phyloP scores from a whole-genome alignment of 2,329 filamentous ascomycete genomes.

The Monosporascus sp. region DNA sequence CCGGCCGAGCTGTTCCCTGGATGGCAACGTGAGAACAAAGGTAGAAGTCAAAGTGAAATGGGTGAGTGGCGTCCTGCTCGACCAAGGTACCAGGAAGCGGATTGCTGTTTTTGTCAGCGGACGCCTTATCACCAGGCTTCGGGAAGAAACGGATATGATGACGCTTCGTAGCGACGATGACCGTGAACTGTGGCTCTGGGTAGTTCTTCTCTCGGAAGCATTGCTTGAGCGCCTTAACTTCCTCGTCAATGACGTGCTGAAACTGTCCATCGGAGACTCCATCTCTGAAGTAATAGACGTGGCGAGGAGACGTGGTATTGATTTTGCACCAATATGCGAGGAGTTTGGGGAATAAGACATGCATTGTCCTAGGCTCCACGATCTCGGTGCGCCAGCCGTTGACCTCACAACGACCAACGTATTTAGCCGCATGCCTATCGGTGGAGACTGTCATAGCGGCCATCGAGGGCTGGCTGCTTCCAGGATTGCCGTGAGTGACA shows the following conservation, averaged over 20 bases:
- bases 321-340: slow-evolving; percentile 58
- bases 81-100: slow-evolving; percentile 81
- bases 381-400: slow-evolving; percentile 83
- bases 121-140: slow-evolving; percentile 38
- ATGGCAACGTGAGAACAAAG: slow-evolving; percentile 64
- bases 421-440: slow-evolving; percentile 67
- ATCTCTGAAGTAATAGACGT: slow-evolving; percentile 89
- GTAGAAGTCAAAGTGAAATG: slow-evolving; percentile 85
- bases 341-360: slow-evolving; percentile 60
- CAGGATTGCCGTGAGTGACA: slow-evolving; percentile 77
- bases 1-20: slow-evolving; percentile 88
- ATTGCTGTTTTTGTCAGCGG: slow-evolving; percentile 71
- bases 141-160: slow-evolving; percentile 95
- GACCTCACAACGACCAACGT: slow-evolving; percentile 72
- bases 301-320: slow-evolving; percentile 54
- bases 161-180: slow-evolving; percentile 86
- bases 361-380: slow-evolving; percentile 61
- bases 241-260: slow-evolving; percentile 69
- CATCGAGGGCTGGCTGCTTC: slow-evolving; percentile 64
- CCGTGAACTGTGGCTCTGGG: slow-evolving; percentile 63
- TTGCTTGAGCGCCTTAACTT: slow-evolving; percentile 66
- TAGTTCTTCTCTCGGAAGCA: slow-evolving; percentile 40
- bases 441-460: slow-evolving; percentile 82
- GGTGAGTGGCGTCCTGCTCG: slow-evolving; percentile 84
- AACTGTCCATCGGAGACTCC: slow-evolving; percentile 89